Conservation (phyloP, 1,284 basidiomycete genomes). For the Sporisorium exsertum region DNA sequence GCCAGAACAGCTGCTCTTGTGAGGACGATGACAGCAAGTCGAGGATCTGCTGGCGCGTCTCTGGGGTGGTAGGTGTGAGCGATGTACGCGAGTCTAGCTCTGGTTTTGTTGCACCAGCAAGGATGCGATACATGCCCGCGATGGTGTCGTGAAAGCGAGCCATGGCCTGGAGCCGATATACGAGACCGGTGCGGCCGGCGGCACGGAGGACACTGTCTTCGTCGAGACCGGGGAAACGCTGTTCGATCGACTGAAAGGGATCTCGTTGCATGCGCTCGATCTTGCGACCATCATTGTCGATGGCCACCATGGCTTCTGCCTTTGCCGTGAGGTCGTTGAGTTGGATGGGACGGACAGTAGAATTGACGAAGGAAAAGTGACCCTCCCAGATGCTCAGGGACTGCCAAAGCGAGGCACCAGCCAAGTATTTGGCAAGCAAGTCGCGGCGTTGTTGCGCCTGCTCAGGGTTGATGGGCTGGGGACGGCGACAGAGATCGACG, state of each 20-base stretch:
- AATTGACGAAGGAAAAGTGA: conserved; percentile 46
- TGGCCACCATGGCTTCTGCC: conserved; percentile 33
- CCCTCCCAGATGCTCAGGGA: conserved; percentile 52
- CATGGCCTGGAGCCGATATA: conserved; percentile 39
- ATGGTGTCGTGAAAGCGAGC: conserved; percentile 44
- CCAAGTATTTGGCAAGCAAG: conserved; percentile 23
- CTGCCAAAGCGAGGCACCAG: conserved; percentile 45
- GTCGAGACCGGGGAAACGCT: conserved; percentile 48
- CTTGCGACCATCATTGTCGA: conserved; percentile 37
- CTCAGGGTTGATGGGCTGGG: not conserved
- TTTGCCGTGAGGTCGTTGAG: conserved; percentile 22
- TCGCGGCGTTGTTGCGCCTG: conserved; percentile 20
- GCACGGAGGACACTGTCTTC: conserved; percentile 47
- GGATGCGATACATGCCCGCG: conserved; percentile 43
- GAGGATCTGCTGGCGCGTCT: conserved; percentile 37
- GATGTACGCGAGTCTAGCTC: conserved; percentile 1
- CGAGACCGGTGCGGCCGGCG: conserved; percentile 48
- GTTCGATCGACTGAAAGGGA: conserved; percentile 41
- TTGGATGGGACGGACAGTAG: conserved; percentile 42
- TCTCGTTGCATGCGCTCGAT: conserved; percentile 43
- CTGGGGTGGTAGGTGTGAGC: conserved; percentile 20
- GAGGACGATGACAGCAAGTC: conserved; percentile 27
- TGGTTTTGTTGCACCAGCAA: conserved; percentile 22
- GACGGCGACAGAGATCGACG: conserved; percentile 17
- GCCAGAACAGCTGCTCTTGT: conserved; percentile 31